Evolutionary conservation across 2,329 filamentous ascomycete species (phyloP), one percentile per base, ranked within the genome.

Genomic region (Ophiocordyceps robertsii): DNA sequence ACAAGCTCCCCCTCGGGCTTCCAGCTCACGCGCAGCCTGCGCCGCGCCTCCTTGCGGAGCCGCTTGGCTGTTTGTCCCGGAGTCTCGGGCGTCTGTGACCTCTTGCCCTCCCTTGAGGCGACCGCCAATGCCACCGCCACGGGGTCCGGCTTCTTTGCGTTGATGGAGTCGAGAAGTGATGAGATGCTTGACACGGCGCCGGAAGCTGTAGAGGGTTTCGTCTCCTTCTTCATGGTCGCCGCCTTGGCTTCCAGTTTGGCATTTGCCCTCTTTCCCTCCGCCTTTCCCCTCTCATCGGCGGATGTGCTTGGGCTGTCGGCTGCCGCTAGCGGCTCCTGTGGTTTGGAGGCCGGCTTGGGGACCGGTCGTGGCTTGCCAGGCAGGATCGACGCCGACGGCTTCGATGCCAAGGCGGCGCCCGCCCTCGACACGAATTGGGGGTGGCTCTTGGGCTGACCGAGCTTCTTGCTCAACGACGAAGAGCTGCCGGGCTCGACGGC

Each of bases 11-110:
- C 65, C 40, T 82, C 82, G 0, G 77, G 70, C 54, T 80, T 84
- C 70, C 83, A 90, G 7, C 65, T 72, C 6, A 90, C 84, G 12
- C 79, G 73, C 19, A 88, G 65, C 48, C 82, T 77, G 31, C 82
- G 73, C 39, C 84, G 73, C 45, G 76, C 71, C 56, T 88, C 82
- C 53, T 86, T 88, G 31, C 82, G 76, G 5, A 86, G 64, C 11
- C 84, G 75, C 52, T 77, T 82, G 2, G 69, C 65, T 51, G 70
- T 79, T 55, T 86, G 73, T 51, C 84, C 80, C 0, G 77, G 65
- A 0, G 80, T 86, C 57, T 89, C 84, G 0, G 69, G 64, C 1
- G 67, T 62, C 16, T 82, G 60, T 1, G 61, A 53, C n/a, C 61
- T 59, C 29, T 64, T 66, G 11, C 53, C 51, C 44, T 77, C 75